A percentile compares a stretch with the other conserved stretches of the same genome.
phyloP scores from a whole-genome alignment of 306 rosid species.

The Corylus avellana region DNA sequence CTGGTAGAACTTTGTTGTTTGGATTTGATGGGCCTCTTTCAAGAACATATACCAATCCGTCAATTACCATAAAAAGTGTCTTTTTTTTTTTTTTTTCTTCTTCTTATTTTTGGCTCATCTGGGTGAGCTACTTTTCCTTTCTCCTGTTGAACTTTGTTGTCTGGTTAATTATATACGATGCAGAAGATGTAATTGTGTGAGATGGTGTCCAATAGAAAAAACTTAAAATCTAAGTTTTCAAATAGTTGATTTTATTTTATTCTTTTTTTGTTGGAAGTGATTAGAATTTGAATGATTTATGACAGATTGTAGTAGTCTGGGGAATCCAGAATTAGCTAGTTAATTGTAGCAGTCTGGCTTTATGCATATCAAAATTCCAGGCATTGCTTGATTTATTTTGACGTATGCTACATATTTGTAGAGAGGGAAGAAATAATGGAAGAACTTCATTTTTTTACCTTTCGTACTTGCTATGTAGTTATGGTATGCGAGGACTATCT shows the following conservation, averaged over 20 bases:
- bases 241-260: no score
- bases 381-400: no score
- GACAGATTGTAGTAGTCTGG: no score
- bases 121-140: neutral
- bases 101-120: neutral
- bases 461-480: neutral
- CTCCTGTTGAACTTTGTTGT: neutral
- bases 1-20: neutral
- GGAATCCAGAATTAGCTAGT: no score
- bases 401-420: no score
- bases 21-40: neutral
- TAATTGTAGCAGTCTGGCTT: no score
- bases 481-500: neutral
- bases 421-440: neutral
- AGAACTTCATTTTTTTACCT: neutral
- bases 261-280: no score
- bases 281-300: no score
- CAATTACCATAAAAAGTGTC: neutral
- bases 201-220: neutral
- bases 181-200: neutral
- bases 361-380: no score
- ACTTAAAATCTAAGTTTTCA: neutral
- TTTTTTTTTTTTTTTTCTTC: neutral
- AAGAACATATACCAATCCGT: neutral
- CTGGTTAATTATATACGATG: neutral